Conservation (phyloP, 2,329 filamentous ascomycete species). For the Seiridium unicorne region DNA sequence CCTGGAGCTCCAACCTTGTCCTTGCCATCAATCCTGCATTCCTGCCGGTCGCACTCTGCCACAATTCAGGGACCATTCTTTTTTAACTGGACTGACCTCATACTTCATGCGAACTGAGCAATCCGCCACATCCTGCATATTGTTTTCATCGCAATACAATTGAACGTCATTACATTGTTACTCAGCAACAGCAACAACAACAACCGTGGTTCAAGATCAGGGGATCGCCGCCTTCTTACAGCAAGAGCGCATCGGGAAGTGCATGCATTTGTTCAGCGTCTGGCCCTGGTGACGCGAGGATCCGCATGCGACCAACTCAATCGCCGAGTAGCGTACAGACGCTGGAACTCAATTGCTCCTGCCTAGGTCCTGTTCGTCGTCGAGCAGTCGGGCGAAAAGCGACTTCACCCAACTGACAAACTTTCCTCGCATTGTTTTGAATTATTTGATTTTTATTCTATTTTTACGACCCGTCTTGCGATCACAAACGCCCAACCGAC, state of each 20-base stretch:
- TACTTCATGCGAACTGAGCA: slow-evolving; percentile 5
- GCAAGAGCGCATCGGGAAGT: background rate
- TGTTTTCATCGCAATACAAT: background rate
- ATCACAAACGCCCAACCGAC: slow-evolving; percentile 13
- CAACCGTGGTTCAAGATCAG: too few relatives aligned
- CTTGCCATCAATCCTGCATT: slow-evolving; percentile 4
- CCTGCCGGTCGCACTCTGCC: background rate
- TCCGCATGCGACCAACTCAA: slow-evolving; percentile 1
- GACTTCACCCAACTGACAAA: background rate
- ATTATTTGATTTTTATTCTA: background rate
- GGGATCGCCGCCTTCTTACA: background rate
- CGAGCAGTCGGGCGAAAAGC: background rate
- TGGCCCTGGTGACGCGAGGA: background rate
- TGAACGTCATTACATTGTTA: background rate
- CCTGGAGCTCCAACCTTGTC: background rate
- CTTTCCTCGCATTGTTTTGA: background rate
- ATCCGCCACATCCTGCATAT: slow-evolving; percentile 6
- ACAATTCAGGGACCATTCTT: background rate
- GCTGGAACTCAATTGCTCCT: background rate
- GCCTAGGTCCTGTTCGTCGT: too few relatives aligned
- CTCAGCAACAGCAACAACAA: background rate
- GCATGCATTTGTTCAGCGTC: too few relatives aligned
- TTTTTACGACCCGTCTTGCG: background rate
- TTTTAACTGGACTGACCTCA: slow-evolving; percentile 1
- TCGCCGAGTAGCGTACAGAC: background rate